Evolutionary conservation across 345 rosid genomes (phyloP).

Genomic region (Reutealis trisperma): DNA sequence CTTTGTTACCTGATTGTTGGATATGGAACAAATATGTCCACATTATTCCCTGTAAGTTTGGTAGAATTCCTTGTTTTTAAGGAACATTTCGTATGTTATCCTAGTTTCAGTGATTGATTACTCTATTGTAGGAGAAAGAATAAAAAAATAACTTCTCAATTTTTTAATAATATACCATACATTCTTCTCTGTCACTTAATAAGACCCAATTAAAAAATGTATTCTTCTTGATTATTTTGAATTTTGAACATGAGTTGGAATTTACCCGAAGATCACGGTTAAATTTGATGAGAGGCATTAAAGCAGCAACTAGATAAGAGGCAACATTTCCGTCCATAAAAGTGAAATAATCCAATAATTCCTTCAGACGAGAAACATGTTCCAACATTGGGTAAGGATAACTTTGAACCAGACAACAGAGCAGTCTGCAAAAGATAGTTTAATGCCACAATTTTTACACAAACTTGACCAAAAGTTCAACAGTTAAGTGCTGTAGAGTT

Average conservation of each 20-base stretch:
- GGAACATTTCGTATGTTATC: too few species aligned
- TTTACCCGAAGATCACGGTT: slow-evolving; percentile 69
- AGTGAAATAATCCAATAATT: slow-evolving; percentile 78
- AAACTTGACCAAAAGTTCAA: slow-evolving; percentile 12
- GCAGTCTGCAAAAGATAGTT: slow-evolving; percentile 52
- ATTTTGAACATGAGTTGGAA: background rate
- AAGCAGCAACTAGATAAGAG: slow-evolving; percentile 54
- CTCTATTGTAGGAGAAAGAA: too few species aligned
- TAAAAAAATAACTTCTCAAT: too few species aligned
- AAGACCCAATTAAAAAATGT: background rate
- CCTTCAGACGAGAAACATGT: slow-evolving; percentile 69
- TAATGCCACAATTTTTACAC: slow-evolving; percentile 11
- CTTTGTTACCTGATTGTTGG: background rate
- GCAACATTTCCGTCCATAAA: slow-evolving; percentile 64
- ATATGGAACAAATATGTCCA: background rate
- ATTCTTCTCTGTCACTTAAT: background rate
- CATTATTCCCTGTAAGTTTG: too few species aligned
- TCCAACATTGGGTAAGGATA: slow-evolving; percentile 67
- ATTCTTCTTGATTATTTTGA: background rate
- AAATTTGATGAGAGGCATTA: slow-evolving; percentile 69
- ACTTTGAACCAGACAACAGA: slow-evolving; percentile 52
- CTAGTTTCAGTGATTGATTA: too few species aligned
- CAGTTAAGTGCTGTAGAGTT: slow-evolving; percentile 12
- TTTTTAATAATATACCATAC: too few species aligned
- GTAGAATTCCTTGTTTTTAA: background rate